phyloP scores from a whole-genome alignment of 2,329 filamentous ascomycete genomes.

The Monosporascus sp. region DNA sequence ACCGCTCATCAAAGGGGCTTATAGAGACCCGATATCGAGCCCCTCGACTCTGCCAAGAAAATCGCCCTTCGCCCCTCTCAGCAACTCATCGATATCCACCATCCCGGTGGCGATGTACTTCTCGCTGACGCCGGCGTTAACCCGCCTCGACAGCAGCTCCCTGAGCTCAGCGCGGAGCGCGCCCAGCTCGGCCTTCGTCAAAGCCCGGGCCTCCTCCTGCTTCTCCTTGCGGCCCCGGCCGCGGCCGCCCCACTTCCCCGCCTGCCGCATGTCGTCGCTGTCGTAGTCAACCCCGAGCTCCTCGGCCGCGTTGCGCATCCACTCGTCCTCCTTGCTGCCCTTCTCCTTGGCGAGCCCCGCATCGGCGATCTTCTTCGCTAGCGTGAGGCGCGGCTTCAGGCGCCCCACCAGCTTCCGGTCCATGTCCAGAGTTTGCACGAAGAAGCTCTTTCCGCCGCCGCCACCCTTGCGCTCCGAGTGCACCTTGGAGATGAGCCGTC shows the following conservation, averaged over 20 bases:
- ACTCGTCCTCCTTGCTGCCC: conserved; percentile 74
- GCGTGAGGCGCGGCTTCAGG: conserved; percentile 68
- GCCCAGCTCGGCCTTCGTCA: conserved; percentile 70
- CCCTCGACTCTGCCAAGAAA: conserved; percentile 54
- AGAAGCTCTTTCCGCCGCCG: conserved; percentile 45
- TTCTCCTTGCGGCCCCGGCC: conserved; percentile 70
- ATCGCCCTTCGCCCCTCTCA: conserved; percentile 58
- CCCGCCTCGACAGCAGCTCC: conserved; percentile 61
- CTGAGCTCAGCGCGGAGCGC: conserved; percentile 67
- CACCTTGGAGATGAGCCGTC: conserved; percentile 80
- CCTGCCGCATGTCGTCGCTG: conserved; percentile 72
- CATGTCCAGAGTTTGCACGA: conserved; percentile 76
- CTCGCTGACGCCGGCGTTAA: conserved; percentile 86
- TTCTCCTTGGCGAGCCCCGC: conserved; percentile 81
- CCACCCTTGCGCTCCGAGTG: conserved; percentile 56
- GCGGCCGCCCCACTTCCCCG: conserved; percentile 58
- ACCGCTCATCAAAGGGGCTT: background rate
- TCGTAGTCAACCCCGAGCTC: conserved; percentile 94
- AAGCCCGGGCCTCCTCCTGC: conserved; percentile 61
- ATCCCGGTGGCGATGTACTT: conserved; percentile 75
- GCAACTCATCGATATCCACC: conserved; percentile 74
- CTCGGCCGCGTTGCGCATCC: conserved; percentile 78
- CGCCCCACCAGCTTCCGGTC: conserved; percentile 73
- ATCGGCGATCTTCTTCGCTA: conserved; percentile 87
- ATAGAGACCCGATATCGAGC: conserved; percentile 33